These are phyloP conservation scores for Talaromyces verruculosus DNA, from an alignment of 2,329 filamentous ascomycete genomes.

Conservation along the genomic window DNA sequence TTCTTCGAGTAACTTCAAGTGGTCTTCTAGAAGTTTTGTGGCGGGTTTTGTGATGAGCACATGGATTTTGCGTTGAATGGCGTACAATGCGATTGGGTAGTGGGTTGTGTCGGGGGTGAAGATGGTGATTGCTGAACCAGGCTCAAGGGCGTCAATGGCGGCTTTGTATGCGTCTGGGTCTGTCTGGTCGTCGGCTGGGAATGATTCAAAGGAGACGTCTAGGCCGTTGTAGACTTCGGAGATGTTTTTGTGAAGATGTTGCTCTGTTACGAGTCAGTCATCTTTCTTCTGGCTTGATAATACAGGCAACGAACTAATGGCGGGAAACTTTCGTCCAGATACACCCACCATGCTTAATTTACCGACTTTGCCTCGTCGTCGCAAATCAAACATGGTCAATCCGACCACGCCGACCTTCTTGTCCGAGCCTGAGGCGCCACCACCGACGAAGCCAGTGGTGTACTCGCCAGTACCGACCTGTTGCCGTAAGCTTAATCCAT, in stretches of 20 bases:
- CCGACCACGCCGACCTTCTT: conserved; percentile 96
- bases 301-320: conserved; percentile 59
- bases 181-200: conserved; percentile 67
- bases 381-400: conserved; percentile 83
- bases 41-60: conserved; percentile 94
- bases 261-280: conserved; percentile 28
- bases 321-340: conserved; percentile 84
- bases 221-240: conserved; percentile 82
- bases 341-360: conserved; percentile 87
- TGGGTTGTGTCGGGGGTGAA: conserved; percentile 95
- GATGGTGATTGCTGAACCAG: conserved; percentile 88
- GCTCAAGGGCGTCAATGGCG: conserved; percentile 78
- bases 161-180: conserved; percentile 83
- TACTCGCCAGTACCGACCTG: conserved; percentile 92
- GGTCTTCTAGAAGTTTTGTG: conserved; percentile 78
- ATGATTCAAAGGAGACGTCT: conserved; percentile 82
- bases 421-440: conserved; percentile 79
- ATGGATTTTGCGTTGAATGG: conserved; percentile 82
- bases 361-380: conserved; percentile 82
- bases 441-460: conserved; percentile 90
- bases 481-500: conserved; percentile 18
- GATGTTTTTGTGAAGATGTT: conserved; percentile 87
- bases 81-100: conserved; percentile 87
- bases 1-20: conserved; percentile 71
- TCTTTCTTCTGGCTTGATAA: background rate